Conservation (phyloP, 129 eudicot species). For the Rutidosis leptorrhynchoides region DNA sequence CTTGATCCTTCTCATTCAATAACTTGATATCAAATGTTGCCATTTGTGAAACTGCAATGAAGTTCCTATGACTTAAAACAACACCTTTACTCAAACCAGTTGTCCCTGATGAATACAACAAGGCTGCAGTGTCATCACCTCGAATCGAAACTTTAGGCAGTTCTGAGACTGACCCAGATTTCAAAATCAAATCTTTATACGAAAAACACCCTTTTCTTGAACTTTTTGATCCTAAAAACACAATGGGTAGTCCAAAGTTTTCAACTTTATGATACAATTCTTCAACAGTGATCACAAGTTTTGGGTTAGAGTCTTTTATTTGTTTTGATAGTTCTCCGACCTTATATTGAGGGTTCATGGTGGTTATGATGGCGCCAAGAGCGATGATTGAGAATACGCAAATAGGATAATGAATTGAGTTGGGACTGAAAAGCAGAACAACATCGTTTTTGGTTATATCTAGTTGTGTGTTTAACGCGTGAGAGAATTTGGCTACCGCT, state of each 20-base stretch:
- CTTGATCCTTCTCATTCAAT: constrained; percentile 40
- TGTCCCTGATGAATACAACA: constrained; percentile 86
- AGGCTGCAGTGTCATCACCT: constrained; percentile 60
- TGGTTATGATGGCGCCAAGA: constrained; percentile 65
- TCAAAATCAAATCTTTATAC: constrained; percentile 43
- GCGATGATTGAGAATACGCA: constrained; percentile 54
- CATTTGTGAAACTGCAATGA: constrained; percentile 59
- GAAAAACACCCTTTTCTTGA: constrained; percentile 29
- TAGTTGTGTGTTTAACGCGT: constrained; percentile 37
- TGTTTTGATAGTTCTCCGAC: constrained; percentile 62
- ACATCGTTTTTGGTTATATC: constrained; percentile 60
- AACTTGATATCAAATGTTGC: constrained; percentile 44
- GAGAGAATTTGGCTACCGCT: constrained; percentile 52
- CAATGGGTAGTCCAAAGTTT: constrained; percentile 39
- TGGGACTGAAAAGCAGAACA: constrained; percentile 67
- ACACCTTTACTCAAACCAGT: constrained; percentile 93
- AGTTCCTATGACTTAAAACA: constrained; percentile 60
- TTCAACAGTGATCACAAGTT: constrained; percentile 52
- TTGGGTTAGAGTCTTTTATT: constrained; percentile 59
- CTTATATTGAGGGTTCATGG: constrained; percentile 70
- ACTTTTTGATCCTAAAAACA: constrained; percentile 32
- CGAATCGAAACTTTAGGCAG: constrained; percentile 32
- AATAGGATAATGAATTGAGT: constrained; percentile 64
- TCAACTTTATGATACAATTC: constrained; percentile 52
- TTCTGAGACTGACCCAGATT: constrained; percentile 41